These are phyloP conservation scores for Arabidopsis lyrata DNA, from an alignment of 441 rosid species.

Conservation along the genomic window DNA sequence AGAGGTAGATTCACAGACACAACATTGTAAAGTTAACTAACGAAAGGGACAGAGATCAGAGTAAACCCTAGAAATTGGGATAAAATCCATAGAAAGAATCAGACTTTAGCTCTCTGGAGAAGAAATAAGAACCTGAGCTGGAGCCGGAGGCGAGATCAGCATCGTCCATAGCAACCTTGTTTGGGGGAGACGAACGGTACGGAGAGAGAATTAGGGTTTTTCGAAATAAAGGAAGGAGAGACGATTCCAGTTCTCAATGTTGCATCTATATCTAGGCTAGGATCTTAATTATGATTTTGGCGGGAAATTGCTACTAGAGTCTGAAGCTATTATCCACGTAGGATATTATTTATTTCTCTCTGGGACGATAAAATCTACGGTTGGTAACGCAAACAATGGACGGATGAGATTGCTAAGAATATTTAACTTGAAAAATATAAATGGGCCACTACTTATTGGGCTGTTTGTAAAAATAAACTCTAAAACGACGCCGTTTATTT, in stretches of 20 bases:
- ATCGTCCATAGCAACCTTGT: constrained; percentile 6
- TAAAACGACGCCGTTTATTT: not conserved
- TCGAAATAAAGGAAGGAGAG: not conserved
- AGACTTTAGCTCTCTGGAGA: not conserved
- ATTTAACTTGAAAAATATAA: not conserved
- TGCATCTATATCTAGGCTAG: not conserved
- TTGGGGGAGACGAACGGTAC: not conserved
- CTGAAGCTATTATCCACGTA: not conserved
- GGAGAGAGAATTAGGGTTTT: constrained; percentile 5
- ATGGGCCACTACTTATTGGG: not conserved
- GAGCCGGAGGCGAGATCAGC: constrained; percentile 15
- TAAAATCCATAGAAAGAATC: not conserved
- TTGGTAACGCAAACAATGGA: constrained; percentile 10
- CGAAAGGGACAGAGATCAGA: not conserved
- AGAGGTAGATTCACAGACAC: not conserved
- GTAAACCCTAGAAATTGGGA: constrained; percentile 2
- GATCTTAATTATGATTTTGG: not conserved
- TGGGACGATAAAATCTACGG: not conserved
- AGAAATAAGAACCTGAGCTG: constrained; percentile 13
- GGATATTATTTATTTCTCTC: not conserved
- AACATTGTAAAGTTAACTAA: not conserved
- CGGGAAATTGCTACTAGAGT: constrained; percentile 24
- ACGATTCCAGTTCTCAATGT: constrained; percentile 8
- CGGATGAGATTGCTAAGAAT: constrained; percentile 13
- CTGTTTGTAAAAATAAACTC: no score